These are phyloP conservation scores for Coemansia biformis DNA, from an alignment of 192 early-diverging fungal genomes.

Conservation along the genomic window DNA sequence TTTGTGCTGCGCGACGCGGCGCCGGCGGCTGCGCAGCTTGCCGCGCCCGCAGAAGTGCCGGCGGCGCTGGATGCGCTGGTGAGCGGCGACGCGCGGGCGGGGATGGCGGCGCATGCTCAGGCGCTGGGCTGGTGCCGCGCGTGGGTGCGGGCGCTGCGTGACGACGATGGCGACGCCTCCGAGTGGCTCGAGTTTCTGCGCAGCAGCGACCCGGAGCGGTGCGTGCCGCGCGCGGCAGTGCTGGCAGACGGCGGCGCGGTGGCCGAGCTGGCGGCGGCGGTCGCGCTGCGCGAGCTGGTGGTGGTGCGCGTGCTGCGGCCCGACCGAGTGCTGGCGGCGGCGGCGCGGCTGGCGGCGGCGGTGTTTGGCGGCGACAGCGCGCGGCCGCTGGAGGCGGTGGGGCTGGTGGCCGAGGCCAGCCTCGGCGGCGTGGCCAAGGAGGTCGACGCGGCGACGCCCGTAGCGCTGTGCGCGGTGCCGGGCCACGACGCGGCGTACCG, in stretches of 20 bases:
- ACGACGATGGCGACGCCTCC: background rate
- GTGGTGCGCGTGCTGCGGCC: conserved; percentile 82
- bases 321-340: conserved; percentile 77
- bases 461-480: conserved; percentile 86
- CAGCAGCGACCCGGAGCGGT: conserved; percentile 14
- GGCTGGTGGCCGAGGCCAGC: conserved; percentile 58
- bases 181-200: conserved; percentile 22
- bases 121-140: conserved; percentile 37
- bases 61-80: conserved; percentile 14
- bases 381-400: conserved; percentile 5
- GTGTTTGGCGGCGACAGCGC: conserved; percentile 34
- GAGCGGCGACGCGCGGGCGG: conserved; percentile 13
- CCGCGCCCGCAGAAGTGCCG: conserved; percentile 8
- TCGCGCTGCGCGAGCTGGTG: conserved; percentile 71
- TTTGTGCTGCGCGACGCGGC: conserved; percentile 30
- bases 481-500: conserved; percentile 96
- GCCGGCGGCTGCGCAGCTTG: background rate
- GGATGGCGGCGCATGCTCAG: conserved; percentile 18
- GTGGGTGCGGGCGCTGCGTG: conserved; percentile 16
- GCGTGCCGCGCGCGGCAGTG: conserved; percentile 23
- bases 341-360: conserved; percentile 62
- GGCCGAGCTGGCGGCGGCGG: conserved; percentile 17
- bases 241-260: conserved; percentile 14
- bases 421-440: conserved; percentile 62
- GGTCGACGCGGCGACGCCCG: conserved; percentile 73